phyloP scores from a whole-genome alignment of 2,329 filamentous ascomycete genomes.

The Cordyceps cateniannulata region DNA sequence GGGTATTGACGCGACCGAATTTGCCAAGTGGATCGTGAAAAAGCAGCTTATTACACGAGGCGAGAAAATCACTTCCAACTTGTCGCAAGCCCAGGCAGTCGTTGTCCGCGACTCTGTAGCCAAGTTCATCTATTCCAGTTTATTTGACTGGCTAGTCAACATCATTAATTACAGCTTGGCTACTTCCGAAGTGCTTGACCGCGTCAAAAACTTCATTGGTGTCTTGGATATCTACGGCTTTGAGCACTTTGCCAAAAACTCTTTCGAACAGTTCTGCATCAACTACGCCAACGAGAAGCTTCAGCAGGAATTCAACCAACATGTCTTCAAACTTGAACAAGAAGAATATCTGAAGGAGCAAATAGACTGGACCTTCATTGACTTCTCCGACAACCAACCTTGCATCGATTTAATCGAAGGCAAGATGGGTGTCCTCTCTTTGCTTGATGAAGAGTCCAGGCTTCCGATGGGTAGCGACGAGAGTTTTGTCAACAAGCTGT shows the following conservation, averaged over 20 bases:
- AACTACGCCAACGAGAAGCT: slow-evolving; percentile 99
- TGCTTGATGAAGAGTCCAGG: slow-evolving; percentile 93
- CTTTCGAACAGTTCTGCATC: slow-evolving; percentile 99
- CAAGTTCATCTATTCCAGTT: slow-evolving; percentile 96
- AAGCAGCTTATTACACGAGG: slow-evolving; percentile 95
- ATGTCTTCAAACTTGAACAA: slow-evolving; percentile 98
- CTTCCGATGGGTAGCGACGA: slow-evolving; percentile 97
- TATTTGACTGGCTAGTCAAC: slow-evolving; percentile 99
- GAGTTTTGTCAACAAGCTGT: slow-evolving; percentile 91
- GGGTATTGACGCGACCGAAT: slow-evolving; percentile 78
- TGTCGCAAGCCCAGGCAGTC: slow-evolving; percentile 86
- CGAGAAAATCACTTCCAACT: slow-evolving; percentile 94
- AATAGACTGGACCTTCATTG: slow-evolving; percentile 99
- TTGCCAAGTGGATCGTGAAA: slow-evolving; percentile 98
- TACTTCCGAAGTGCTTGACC: slow-evolving; percentile 75
- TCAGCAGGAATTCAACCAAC: slow-evolving; percentile 98
- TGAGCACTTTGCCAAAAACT: slow-evolving; percentile 99
- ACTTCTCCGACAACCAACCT: slow-evolving; percentile 98
- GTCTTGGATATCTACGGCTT: slow-evolving; percentile 99
- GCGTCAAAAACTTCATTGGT: slow-evolving; percentile 87
- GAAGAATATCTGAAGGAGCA: slow-evolving; percentile 94
- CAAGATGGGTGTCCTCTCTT: slow-evolving; percentile 84
- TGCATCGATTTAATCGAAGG: slow-evolving; percentile 98
- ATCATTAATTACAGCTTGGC: slow-evolving; percentile 89
- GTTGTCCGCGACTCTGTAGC: slow-evolving; percentile 96